Evolutionary conservation across 176 grass and related monocot species (phyloP), one percentile per base, ranked within the genome.

Genomic region (Juncus inflexus): DNA sequence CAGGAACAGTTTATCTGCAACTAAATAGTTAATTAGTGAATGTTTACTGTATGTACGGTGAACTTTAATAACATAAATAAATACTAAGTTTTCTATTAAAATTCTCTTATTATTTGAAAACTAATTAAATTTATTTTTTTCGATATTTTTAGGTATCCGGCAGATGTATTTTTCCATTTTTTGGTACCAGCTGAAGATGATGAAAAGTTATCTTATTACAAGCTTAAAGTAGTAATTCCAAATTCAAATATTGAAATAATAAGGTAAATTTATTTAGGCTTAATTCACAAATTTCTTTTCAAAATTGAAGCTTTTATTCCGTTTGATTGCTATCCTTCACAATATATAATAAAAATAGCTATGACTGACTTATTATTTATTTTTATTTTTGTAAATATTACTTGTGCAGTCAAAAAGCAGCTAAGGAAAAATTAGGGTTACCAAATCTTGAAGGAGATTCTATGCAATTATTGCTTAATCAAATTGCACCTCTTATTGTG

Each of bases 211-310:
- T 75, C 85, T 3, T 89, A 73, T 57, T 67, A 86, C 79, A 91
- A 92, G 78, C 73, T 99, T 83, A 91, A 99, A 86, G 78, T 83
- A 41, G 42, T 86, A 37, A 60, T 92, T 40, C 82, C 94, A 81
- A 76, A 73, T 81, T 83, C 85, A 62, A 89, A 86, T 71, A 15
- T 99, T 67, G 75, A 68, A 77, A 64, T 91, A 59, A 83, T 62
- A 72, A 87, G 88, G 94, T 99, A 60, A 80, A 80, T 28, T 28
- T 28, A 36, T 43, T 37, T 54, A 6, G 45, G 41, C 66, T 13
- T 55, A 40, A 69, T 40, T 47, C 9, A 47, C 43, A 47, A 28
- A 47, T 47, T 47, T 28, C 19, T 28, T 47, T 47, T 47, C 43
- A 47, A 47, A 5, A 47, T 28, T 28, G 1, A 28, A 28, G 19